Percentiles rank a stretch among this genome's conserved stretches.
Evolutionary conservation across 106 monocot species (phyloP).

Genomic region (Ottelia alismoides): DNA sequence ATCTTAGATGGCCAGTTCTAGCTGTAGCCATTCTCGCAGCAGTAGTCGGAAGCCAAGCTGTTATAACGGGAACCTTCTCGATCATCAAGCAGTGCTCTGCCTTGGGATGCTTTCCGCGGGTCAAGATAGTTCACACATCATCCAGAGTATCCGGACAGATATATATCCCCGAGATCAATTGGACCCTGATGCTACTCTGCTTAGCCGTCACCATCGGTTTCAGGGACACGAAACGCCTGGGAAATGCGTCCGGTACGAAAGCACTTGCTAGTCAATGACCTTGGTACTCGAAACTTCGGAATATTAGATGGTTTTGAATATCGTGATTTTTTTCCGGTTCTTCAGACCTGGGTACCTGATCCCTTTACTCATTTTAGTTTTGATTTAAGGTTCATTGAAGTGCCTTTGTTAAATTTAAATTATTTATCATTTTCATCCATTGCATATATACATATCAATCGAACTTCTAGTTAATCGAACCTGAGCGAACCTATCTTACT

Average conservation of each 20-base stretch:
- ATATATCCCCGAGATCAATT: constrained; percentile 81
- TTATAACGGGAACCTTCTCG: constrained; percentile 78
- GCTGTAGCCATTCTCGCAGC: constrained; percentile 49
- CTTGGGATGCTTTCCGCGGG: constrained; percentile 60
- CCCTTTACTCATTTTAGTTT: too few relatives aligned
- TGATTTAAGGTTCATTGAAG: too few relatives aligned
- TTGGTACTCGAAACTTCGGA: too few relatives aligned
- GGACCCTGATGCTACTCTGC: constrained; percentile 59
- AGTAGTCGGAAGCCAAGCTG: constrained; percentile 64
- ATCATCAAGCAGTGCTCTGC: constrained; percentile 59
- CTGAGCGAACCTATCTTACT: too few relatives aligned
- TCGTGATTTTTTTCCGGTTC: too few relatives aligned
- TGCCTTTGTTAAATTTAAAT: too few relatives aligned
- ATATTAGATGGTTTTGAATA: too few relatives aligned
- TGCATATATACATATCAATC: too few relatives aligned
- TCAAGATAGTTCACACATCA: constrained; percentile 72
- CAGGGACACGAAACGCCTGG: constrained; percentile 42
- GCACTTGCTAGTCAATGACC: too few relatives aligned
- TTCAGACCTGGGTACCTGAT: too few relatives aligned
- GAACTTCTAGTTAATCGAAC: too few relatives aligned
- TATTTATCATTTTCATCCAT: too few relatives aligned
- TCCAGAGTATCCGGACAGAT: constrained; percentile 46
- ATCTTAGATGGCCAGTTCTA: constrained; percentile 21
- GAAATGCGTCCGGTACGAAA: constrained; percentile 61
- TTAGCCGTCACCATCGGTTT: constrained; percentile 59